Conservation (phyloP, 805 yeast genomes). For the Saccharomycopsis amapae region DNA sequence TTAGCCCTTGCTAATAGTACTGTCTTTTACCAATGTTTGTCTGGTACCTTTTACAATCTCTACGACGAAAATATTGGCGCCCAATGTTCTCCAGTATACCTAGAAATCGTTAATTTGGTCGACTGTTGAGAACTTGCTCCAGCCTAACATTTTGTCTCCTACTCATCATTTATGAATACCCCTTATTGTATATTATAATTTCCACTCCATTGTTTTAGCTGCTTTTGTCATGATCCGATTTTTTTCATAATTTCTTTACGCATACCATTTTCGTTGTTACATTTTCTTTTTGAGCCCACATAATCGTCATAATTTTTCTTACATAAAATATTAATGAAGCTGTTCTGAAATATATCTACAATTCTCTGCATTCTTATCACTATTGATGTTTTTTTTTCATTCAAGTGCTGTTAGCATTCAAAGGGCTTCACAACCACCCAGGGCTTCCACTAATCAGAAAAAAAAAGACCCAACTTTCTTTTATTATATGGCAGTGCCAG, state of each 20-base stretch:
- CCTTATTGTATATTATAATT: background rate
- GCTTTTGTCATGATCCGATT: too few species aligned
- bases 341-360: too few species aligned
- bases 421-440: too few species aligned
- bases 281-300: too few species aligned
- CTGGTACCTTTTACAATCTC: slow-evolving; percentile 52
- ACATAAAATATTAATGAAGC: too few species aligned
- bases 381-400: too few species aligned
- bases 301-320: too few species aligned
- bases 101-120: slow-evolving; percentile 37
- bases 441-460: too few species aligned
- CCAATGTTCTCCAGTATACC: slow-evolving; percentile 43
- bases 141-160: background rate
- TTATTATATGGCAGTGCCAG: too few species aligned
- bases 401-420: too few species aligned
- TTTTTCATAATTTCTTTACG: background rate
- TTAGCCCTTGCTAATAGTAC: slow-evolving; percentile 43
- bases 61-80: slow-evolving; percentile 41
- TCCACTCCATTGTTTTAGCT: background rate
- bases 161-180: background rate
- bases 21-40: slow-evolving; percentile 46
- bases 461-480: too few species aligned
- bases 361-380: too few species aligned
- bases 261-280: background rate
- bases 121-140: slow-evolving; percentile 30